Base-by-base conservation (phyloP, 1,139 yeast species). In the Zygotorulaspora mrakii region DNA sequence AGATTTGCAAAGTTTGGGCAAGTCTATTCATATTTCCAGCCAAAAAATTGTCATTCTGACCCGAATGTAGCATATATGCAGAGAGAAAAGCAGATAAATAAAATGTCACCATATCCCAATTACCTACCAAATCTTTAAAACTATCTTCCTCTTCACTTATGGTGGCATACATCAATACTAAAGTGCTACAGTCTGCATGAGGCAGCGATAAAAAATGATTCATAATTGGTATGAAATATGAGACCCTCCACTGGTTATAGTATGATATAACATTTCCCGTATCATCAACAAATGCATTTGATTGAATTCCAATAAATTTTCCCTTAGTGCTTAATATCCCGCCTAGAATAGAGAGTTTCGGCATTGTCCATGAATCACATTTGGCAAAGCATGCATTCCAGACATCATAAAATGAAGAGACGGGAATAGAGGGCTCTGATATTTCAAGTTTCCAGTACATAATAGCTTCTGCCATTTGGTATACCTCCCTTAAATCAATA, bases 391-490 rank as follows among this genome's bases (percentile, higher is more conserved):
- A 42, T 1, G 35, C 13, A 33, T 55, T 42, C 63, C 62, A 57
- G 1, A 49, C 33, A 11, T 30, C 12, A 39, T 44, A 57, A 35
- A 60, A 60, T 10, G 43, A 43, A 6, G 46, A 33, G 9, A 57
- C 22, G 7, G 50, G 21, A 8, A 60, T 29, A 1, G 40, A 37
- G 1, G 64, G 64, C 33, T 59, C 64, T 9, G 62, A 57, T 2
- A 60, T 56, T 31, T 55, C 50, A 17, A 58, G 39, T 35, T 60
- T 60, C 59, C 61, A 57, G 5, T 45, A 38, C 11, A 54, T 47
- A 3, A 58, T 50, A 5, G 52, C 49, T 31, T 52, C 52, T 1
- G 48, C 37, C 37, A 48, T 40, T 20, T 54, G 54, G 20, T 45
- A 46, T 4, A 55, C 23, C 21, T 42, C 37, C 12, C 47, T 37